Conservation (phyloP, 306 rosid species). For the Carpinus fangiana region DNA sequence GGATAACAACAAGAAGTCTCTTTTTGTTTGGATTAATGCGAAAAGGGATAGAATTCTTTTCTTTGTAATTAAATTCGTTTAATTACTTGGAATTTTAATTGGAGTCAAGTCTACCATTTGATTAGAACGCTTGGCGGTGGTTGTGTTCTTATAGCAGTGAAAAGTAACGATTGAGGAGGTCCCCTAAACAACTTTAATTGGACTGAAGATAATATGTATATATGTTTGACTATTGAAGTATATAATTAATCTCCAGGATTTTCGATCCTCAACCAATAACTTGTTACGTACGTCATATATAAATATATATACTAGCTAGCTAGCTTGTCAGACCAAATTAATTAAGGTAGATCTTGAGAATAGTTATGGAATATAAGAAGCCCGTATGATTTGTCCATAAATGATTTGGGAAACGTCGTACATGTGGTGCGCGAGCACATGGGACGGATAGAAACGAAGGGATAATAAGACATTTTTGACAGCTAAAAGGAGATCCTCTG, state of each 20-base stretch:
- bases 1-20: not conserved
- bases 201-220: too few species aligned
- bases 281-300: not conserved
- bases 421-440: constrained; percentile 35
- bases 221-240: too few species aligned
- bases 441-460: constrained; percentile 7
- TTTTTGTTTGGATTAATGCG: not conserved
- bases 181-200: not conserved
- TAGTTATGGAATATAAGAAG: not conserved
- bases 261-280: not conserved
- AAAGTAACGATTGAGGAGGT: not conserved
- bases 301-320: too few species aligned
- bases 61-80: too few species aligned
- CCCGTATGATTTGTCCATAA: not conserved
- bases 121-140: too few species aligned
- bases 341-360: not conserved
- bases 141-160: not conserved
- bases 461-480: constrained; percentile 44
- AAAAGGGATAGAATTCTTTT: not conserved
- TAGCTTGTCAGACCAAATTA: not conserved
- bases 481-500: constrained; percentile 33
- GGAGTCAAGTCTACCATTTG: not conserved
- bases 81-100: too few species aligned
- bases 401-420: not conserved
- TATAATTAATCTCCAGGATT: too few species aligned